phyloP scores from a whole-genome alignment of 257 asterid genomes.

The Lycium barbarum region DNA sequence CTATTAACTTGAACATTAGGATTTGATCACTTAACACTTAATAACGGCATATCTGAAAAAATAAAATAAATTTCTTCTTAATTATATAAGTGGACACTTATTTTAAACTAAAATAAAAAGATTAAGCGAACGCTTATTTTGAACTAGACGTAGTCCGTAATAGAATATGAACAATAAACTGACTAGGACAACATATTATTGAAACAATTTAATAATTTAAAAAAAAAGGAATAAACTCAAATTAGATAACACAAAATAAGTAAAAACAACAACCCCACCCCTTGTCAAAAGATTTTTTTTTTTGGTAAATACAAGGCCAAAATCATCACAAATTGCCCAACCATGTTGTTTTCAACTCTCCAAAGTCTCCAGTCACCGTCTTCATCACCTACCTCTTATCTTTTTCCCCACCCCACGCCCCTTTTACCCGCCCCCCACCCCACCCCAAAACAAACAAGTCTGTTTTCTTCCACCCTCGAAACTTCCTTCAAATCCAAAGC shows the following conservation, averaged over 20 bases:
- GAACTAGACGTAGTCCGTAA: no score
- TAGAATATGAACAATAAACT: background rate
- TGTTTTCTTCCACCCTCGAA: slow-evolving; percentile 36
- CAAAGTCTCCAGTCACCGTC: slow-evolving; percentile 39
- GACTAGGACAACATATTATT: background rate
- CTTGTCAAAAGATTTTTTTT: no score
- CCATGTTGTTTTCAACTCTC: slow-evolving; percentile 34
- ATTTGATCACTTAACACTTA: no score
- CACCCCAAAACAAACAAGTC: background rate
- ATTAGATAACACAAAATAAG: no score
- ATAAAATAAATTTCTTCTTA: no score
- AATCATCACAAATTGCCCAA: slow-evolving; percentile 23
- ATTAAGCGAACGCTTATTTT: no score
- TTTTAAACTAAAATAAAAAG: no score
- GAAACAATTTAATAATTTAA: background rate
- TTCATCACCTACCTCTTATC: slow-evolving; percentile 27
- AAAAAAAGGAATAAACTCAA: no score
- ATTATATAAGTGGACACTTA: no score
- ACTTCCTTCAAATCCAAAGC: slow-evolving; percentile 46
- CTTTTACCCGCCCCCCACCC: background rate
- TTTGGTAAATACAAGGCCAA: background rate
- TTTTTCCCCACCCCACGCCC: background rate
- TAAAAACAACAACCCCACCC: no score
- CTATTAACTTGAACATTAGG: no score
- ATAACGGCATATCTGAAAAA: no score